A percentile compares a stretch with the other conserved stretches of the same genome.
phyloP scores from a whole-genome alignment of 148 eudicot genomes.

The Rhododendron mucronatum region DNA sequence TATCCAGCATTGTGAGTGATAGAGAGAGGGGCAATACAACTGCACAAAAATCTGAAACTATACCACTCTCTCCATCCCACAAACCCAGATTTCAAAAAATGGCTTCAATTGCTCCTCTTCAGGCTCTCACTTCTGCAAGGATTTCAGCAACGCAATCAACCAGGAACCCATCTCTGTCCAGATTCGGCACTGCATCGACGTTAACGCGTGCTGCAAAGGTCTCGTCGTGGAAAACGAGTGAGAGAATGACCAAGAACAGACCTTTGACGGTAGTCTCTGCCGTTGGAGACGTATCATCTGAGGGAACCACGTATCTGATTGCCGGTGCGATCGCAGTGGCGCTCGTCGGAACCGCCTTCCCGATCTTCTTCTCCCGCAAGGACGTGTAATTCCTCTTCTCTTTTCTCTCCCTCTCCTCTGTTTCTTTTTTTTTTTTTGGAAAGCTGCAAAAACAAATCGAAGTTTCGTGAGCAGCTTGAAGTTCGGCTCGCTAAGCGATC shows the following conservation, averaged over 20 bases:
- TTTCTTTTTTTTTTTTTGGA: too few species aligned
- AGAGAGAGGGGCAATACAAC: background rate
- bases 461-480: background rate
- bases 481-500: background rate
- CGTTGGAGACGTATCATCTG: slow-evolving; percentile 71
- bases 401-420: background rate
- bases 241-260: slow-evolving; percentile 23
- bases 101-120: slow-evolving; percentile 36
- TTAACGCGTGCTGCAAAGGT: slow-evolving; percentile 5
- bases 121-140: slow-evolving; percentile 15
- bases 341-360: slow-evolving; percentile 23
- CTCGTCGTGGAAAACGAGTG: background rate
- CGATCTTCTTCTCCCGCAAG: slow-evolving; percentile 54
- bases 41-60: background rate
- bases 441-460: background rate
- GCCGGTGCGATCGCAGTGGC: slow-evolving; percentile 22
- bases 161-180: background rate
- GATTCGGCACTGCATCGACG: background rate
- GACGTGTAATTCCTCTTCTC: slow-evolving; percentile 35
- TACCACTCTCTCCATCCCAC: background rate
- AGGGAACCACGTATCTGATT: slow-evolving; percentile 39
- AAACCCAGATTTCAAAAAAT: slow-evolving; percentile 1
- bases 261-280: slow-evolving; percentile 15
- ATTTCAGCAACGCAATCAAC: slow-evolving; percentile 14
- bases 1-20: background rate